Evolutionary conservation across 306 rosid genomes (phyloP).

Genomic region (Psophocarpus tetragonolobus): DNA sequence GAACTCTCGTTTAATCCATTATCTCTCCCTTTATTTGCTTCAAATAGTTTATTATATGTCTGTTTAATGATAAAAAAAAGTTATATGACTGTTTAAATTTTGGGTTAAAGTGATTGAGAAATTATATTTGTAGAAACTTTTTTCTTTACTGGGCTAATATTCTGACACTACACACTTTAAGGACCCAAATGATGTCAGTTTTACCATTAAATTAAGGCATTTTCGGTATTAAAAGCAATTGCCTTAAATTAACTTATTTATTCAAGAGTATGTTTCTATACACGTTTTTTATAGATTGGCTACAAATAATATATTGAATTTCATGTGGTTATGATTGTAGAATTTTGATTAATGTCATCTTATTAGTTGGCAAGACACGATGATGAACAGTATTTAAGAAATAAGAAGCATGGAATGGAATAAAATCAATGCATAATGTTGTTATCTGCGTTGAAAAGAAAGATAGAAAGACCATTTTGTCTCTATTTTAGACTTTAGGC

Average conservation of each 20-base stretch:
- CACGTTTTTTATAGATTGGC: not conserved
- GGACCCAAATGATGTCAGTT: too few species aligned
- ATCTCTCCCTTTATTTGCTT: too few species aligned
- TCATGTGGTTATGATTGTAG: not conserved
- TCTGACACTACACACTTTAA: too few species aligned
- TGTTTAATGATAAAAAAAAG: too few species aligned
- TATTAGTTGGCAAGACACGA: slow-evolving; percentile 15
- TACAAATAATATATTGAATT: not conserved
- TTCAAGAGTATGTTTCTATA: not conserved
- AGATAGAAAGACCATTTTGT: slow-evolving; percentile 25
- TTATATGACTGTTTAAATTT: too few species aligned
- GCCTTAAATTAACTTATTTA: not conserved
- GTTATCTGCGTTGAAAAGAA: not conserved
- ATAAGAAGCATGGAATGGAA: not conserved
- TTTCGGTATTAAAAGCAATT: too few species aligned
- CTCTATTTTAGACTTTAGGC: slow-evolving; percentile 24
- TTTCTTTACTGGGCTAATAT: too few species aligned
- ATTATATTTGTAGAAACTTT: too few species aligned
- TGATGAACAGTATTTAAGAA: not conserved
- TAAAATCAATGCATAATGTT: not conserved
- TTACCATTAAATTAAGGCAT: too few species aligned
- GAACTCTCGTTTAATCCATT: too few species aligned
- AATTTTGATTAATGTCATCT: not conserved
- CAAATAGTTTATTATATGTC: too few species aligned
- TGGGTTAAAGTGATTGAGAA: too few species aligned